phyloP scores from a whole-genome alignment of 768 basidiomycete species.

The Serendipita sp. region DNA sequence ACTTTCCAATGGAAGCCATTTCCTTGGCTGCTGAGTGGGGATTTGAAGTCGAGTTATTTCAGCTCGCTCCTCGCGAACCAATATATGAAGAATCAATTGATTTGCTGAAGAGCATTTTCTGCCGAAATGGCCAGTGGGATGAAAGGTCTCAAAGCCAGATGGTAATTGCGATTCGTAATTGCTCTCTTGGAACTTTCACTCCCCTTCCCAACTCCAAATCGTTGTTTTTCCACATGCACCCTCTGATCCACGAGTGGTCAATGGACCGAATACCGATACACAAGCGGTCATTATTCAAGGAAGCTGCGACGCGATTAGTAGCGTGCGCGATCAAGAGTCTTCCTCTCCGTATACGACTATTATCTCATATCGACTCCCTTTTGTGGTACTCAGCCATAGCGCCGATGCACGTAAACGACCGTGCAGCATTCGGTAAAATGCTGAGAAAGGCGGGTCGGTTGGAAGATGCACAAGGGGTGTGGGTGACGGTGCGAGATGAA shows the following conservation, averaged over 20 bases:
- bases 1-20: too few relatives aligned
- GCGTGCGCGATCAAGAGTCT: too few relatives aligned
- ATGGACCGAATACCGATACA: neutral
- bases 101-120: neutral
- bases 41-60: neutral
- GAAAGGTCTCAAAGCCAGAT: too few relatives aligned
- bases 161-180: too few relatives aligned
- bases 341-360: too few relatives aligned
- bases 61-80: neutral
- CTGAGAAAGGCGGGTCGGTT: neutral
- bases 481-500: neutral
- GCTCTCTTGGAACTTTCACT: too few relatives aligned
- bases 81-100: neutral
- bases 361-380: too few relatives aligned
- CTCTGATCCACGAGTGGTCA: neutral
- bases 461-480: neutral
- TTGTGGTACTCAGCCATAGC: too few relatives aligned
- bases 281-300: too few relatives aligned
- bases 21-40: neutral
- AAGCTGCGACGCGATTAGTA: too few relatives aligned
- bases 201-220: neutral
- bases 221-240: neutral
- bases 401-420: too few relatives aligned
- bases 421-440: too few relatives aligned
- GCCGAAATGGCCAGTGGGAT: neutral